Conservation (phyloP, 768 basidiomycete species). For the Atractiella rhizophila region DNA sequence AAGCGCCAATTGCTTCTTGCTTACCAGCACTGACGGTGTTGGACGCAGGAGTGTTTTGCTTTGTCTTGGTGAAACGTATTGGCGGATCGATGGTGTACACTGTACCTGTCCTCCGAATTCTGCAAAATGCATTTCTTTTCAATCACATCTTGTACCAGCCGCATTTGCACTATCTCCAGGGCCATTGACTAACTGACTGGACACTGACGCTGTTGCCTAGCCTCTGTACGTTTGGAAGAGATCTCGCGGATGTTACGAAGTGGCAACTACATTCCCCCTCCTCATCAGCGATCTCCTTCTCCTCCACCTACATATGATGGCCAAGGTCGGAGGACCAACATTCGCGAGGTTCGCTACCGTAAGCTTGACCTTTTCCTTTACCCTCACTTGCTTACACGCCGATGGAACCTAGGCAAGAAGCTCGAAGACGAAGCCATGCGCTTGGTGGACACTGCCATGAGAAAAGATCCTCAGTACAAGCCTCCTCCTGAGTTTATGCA, state of each 20-base stretch:
- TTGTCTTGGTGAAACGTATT: too few species aligned
- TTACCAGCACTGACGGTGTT: too few species aligned
- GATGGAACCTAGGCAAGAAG: neutral
- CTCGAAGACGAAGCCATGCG: conserved; percentile 39
- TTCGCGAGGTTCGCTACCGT: conserved; percentile 90
- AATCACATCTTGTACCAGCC: too few species aligned
- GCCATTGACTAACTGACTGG: too few species aligned
- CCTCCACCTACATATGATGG: conserved; percentile 93
- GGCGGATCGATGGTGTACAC: too few species aligned
- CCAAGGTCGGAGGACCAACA: conserved; percentile 93
- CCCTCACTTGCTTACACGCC: neutral
- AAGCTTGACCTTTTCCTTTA: too few species aligned
- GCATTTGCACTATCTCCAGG: too few species aligned
- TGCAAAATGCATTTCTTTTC: too few species aligned
- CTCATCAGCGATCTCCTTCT: conserved; percentile 79
- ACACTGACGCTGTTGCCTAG: too few species aligned
- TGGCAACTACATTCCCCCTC: conserved; percentile 87
- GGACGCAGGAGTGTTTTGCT: too few species aligned
- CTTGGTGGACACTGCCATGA: conserved; percentile 86
- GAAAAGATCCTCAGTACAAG: conserved; percentile 90
- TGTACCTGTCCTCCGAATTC: too few species aligned
- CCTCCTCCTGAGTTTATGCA: conserved; percentile 90
- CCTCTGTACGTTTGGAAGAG: conserved; percentile 60
- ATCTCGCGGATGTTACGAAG: conserved; percentile 81
- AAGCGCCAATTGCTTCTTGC: too few species aligned